Percentiles rank a stretch among this genome's conserved stretches.
Conservation (phyloP, 495 filamentous ascomycete species). For the Xylaria scruposa region DNA sequence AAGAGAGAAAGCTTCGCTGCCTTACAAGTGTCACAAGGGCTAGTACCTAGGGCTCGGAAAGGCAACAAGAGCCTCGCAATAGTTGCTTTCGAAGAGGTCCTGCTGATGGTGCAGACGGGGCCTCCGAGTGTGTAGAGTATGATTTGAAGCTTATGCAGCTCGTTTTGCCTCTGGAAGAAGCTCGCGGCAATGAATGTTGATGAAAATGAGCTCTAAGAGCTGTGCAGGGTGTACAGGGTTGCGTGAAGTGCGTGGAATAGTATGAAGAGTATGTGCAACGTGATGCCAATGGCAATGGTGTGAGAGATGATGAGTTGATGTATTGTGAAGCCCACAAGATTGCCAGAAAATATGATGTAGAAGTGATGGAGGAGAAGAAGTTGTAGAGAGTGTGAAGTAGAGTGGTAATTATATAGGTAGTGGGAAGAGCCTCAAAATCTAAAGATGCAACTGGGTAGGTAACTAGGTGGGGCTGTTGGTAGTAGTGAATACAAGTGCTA, state of each 20-base stretch:
- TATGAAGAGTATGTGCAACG: background rate
- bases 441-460: background rate
- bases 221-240: background rate
- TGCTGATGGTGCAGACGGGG: background rate
- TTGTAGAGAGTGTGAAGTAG: background rate
- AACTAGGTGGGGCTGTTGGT: background rate
- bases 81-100: background rate
- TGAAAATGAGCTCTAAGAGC: background rate
- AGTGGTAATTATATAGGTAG: background rate
- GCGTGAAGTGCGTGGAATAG: background rate
- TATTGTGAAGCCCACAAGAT: background rate
- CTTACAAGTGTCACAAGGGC: no score
- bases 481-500: background rate
- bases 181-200: background rate
- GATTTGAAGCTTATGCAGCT: background rate
- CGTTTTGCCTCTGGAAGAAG: background rate
- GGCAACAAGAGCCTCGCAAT: background rate
- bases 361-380: background rate
- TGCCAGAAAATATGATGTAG: background rate
- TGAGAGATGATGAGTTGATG: background rate
- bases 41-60: no score
- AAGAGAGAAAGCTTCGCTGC: background rate
- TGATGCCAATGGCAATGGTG: background rate
- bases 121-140: background rate
- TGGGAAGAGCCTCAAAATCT: background rate